Evolutionary conservation across 441 rosid genomes (phyloP).

Genomic region (Pelargonium myrrhifolium): DNA sequence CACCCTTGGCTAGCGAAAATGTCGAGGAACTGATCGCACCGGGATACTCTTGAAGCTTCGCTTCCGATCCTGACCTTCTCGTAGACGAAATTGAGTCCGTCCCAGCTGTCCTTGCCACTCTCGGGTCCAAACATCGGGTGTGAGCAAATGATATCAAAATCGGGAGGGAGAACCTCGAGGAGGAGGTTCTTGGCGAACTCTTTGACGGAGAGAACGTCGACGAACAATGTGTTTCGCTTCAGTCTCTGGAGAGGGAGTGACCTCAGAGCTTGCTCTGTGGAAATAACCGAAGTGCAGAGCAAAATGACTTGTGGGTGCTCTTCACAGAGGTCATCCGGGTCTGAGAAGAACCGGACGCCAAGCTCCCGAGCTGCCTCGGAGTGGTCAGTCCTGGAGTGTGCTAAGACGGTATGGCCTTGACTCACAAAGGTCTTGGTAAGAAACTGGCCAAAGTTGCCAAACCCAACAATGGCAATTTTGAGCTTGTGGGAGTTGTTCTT

Average conservation of each 20-base stretch:
- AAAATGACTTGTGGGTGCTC: conserved; percentile 60
- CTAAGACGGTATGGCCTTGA: conserved; percentile 60
- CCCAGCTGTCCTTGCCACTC: conserved; percentile 47
- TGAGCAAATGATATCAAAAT: conserved; percentile 59
- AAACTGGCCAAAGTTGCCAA: conserved; percentile 70
- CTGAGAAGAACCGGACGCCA: conserved; percentile 46
- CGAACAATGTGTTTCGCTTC: conserved; percentile 53
- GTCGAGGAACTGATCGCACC: conserved; percentile 34
- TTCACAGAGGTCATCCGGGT: conserved; percentile 51
- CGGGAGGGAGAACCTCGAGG: conserved; percentile 44
- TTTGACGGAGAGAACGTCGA: conserved; percentile 64
- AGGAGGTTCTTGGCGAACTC: conserved; percentile 47
- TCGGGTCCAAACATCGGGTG: conserved; percentile 60
- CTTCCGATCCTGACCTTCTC: conserved; percentile 49
- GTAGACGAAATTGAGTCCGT: conserved; percentile 39
- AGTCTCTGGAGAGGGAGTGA: conserved; percentile 57
- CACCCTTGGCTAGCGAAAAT: conserved; percentile 35
- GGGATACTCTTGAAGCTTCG: conserved; percentile 26
- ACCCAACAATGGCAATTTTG: conserved; percentile 54
- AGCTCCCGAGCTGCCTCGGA: conserved; percentile 34
- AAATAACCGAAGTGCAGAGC: conserved; percentile 61
- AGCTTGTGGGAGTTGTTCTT: conserved; percentile 6
- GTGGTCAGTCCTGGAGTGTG: conserved; percentile 53
- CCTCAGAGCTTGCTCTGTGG: conserved; percentile 43
- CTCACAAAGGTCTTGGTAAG: conserved; percentile 45